These are phyloP conservation scores for Malassezia brasiliensis DNA, from an alignment of 1,284 basidiomycete species.

Conservation along the genomic window DNA sequence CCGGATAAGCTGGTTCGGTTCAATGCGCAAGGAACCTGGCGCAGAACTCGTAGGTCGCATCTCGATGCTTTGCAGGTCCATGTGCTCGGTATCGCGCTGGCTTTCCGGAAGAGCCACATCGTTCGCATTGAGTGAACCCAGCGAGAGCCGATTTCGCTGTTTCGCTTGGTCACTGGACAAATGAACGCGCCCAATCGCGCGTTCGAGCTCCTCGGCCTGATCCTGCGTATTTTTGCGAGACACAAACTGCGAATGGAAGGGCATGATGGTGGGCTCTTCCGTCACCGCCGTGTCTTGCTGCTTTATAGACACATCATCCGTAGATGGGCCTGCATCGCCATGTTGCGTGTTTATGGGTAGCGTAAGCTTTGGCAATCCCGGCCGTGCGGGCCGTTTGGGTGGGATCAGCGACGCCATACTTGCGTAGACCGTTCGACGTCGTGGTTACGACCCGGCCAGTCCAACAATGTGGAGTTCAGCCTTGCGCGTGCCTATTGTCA, in stretches of 20 bases:
- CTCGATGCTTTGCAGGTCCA: background rate
- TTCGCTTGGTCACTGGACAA: background rate
- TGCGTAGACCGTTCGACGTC: too few species aligned
- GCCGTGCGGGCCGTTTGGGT: conserved; percentile 32
- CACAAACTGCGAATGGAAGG: background rate
- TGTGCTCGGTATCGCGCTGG: background rate
- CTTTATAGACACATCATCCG: background rate
- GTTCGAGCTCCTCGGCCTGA: conserved; percentile 11
- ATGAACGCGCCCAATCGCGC: background rate
- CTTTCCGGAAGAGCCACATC: background rate
- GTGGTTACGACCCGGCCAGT: too few species aligned
- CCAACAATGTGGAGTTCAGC: background rate
- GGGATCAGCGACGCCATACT: conserved; percentile 40
- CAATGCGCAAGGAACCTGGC: background rate
- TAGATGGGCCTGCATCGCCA: background rate
- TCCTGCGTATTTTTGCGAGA: background rate
- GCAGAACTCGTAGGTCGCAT: background rate
- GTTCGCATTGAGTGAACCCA: background rate
- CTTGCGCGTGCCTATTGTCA: too few species aligned
- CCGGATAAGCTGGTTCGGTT: background rate
- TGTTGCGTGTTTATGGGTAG: conserved; percentile 18
- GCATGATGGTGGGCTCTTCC: conserved; percentile 15
- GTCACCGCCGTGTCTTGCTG: background rate
- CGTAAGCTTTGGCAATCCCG: conserved; percentile 42
- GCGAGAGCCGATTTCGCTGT: background rate